Evolutionary conservation across 176 grass and related monocot genomes (phyloP), one percentile per base, ranked within the genome.

Genomic region (Triticum dicoccoides): DNA sequence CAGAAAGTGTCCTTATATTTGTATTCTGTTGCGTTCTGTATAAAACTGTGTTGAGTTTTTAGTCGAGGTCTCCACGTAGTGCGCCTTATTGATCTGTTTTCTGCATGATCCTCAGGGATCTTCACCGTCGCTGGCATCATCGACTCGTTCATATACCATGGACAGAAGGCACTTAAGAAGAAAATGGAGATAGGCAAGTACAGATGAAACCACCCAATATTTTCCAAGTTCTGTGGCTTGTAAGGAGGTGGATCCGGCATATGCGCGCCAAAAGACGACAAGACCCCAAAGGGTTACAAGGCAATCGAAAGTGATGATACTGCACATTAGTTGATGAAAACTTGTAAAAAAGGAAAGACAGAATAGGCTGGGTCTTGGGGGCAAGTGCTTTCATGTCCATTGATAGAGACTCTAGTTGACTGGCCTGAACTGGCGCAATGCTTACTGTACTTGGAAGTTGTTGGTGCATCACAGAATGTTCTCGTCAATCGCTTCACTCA

Each of bases 101-200:
- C 8, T 76, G 61, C 11, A 17, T 86, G 33, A 73, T 88, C 67
- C 65, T 59, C 90, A 99, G 97, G 97, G 78, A 87, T 99, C 33
- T 99, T 99, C 82, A 99, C 94, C 0, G 92, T 99, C 54, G 91
- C 97, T 17, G 97, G 97, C 89, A 99, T 99, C 68, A 90, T 99
- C 17, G 97, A 99, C 88, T 93, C 97, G 2, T 96, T 99, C 80
- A 88, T 99, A 88, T 96, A 96, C 79, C 97, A 99, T 29, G 94
- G 97, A 25, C 92, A 94, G 70, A 95, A 91, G 83, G 92, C 87
- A 0, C 91, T 99, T 3, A 99, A 93, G 90, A 99, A 99, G 90
- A 99, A 99, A 87, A 93, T 90, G 87, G 97, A 94, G 76, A 80
- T 99, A 34, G 94, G 97, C 11, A 99, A 99, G 72, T 96, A 90